These are phyloP conservation scores for Penicillium robsamsonii DNA, from an alignment of 495 filamentous ascomycete species.

Conservation along the genomic window DNA sequence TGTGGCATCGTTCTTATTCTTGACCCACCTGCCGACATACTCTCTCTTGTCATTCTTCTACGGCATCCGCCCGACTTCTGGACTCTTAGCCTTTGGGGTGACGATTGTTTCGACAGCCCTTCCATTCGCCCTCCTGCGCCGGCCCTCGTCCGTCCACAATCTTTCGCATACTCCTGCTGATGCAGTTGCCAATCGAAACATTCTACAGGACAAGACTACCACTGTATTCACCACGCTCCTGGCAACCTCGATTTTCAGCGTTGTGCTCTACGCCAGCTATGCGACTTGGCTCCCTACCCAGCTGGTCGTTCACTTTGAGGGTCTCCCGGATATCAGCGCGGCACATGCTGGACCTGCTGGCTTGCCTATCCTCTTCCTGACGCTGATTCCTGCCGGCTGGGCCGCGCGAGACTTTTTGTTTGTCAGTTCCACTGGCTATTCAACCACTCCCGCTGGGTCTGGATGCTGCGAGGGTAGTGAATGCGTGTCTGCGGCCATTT, in stretches of 20 bases:
- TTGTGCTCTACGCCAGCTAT: conserved; percentile 61
- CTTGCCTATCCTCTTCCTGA: conserved; percentile 46
- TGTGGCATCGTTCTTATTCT: conserved; percentile 60
- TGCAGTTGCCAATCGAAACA: conserved; percentile 60
- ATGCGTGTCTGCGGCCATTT: conserved; percentile 57
- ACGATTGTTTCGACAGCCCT: conserved; percentile 64
- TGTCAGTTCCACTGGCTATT: conserved; percentile 57
- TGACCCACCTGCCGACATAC: conserved; percentile 68
- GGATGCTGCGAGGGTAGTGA: conserved; percentile 55
- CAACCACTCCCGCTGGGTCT: conserved; percentile 47
- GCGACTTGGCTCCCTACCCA: conserved; percentile 62
- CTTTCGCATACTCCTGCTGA: conserved; percentile 42
- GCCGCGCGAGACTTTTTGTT: conserved; percentile 74
- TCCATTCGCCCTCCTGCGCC: conserved; percentile 69
- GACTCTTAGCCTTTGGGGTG: conserved; percentile 56
- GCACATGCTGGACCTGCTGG: conserved; percentile 57
- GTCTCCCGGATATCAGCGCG: conserved; percentile 59
- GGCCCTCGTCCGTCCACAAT: conserved; percentile 59
- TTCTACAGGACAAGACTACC: conserved; percentile 64
- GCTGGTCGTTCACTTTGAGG: conserved; percentile 68
- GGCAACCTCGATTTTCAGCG: conserved; percentile 64
- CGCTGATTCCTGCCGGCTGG: conserved; percentile 62
- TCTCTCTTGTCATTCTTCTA: conserved; percentile 76
- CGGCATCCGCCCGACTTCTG: conserved; percentile 55
- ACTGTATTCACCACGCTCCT: conserved; percentile 62